These are phyloP conservation scores for Suillus subaureus DNA, from an alignment of 768 basidiomycete species.

Conservation along the genomic window DNA sequence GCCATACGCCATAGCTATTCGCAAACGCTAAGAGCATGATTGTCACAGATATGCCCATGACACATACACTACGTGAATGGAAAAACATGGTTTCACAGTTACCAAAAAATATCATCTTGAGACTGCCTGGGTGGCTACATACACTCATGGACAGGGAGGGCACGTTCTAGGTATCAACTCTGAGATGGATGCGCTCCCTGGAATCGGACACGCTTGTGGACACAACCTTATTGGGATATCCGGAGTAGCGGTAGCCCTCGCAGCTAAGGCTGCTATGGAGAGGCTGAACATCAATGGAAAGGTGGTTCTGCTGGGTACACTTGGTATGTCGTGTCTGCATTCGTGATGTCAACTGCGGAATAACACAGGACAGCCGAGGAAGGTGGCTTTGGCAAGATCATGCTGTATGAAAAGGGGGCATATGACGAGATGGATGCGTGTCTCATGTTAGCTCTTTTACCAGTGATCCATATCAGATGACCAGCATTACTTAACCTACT, in stretches of 20 bases:
- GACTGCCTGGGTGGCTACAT: slow-evolving; percentile 72
- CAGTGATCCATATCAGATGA: not conserved
- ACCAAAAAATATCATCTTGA: slow-evolving; percentile 56
- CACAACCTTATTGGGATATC: slow-evolving; percentile 75
- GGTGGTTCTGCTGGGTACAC: slow-evolving; percentile 70
- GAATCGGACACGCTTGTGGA: slow-evolving; percentile 68
- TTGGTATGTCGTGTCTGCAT: slow-evolving; percentile 43
- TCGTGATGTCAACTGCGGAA: not conserved
- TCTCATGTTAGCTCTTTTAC: slow-evolving; percentile 50
- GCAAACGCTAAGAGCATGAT: not conserved
- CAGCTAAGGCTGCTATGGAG: slow-evolving; percentile 58
- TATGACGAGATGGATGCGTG: slow-evolving; percentile 74
- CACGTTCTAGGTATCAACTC: slow-evolving; percentile 73
- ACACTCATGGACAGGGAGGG: slow-evolving; percentile 59
- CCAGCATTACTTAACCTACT: not conserved
- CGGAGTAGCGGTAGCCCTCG: slow-evolving; percentile 67
- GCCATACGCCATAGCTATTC: not conserved
- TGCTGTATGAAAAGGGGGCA: slow-evolving; percentile 61
- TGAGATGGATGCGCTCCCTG: slow-evolving; percentile 62
- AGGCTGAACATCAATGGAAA: slow-evolving; percentile 61
- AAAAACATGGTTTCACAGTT: slow-evolving; percentile 61
- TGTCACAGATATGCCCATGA: slow-evolving; percentile 63
- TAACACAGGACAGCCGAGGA: slow-evolving; percentile 59
- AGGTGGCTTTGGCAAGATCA: slow-evolving; percentile 67
- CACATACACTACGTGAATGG: slow-evolving; percentile 64